Evolutionary conservation across 495 filamentous ascomycete genomes (phyloP).

Genomic region (Podospora comata): DNA sequence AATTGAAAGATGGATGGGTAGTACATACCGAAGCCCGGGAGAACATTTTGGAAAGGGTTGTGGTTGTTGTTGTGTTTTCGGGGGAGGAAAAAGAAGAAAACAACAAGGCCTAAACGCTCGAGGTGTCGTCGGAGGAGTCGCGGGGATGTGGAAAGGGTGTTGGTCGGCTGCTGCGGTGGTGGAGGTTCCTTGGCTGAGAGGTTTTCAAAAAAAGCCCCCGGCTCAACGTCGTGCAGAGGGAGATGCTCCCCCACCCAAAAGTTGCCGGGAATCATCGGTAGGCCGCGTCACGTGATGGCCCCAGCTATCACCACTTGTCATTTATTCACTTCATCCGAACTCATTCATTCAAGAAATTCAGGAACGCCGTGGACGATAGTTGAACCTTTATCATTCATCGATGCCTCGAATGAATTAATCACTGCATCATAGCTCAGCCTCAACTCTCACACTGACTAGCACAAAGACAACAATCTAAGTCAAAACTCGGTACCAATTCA

Average conservation of each 20-base stretch:
- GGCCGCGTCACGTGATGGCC: neutral
- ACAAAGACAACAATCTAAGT: neutral
- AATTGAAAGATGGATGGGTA: slow-evolving; percentile 16
- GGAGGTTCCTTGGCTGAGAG: slow-evolving; percentile 37
- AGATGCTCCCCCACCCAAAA: neutral
- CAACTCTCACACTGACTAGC: neutral
- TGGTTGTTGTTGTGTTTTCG: slow-evolving; percentile 18
- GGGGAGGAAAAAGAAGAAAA: slow-evolving; percentile 33
- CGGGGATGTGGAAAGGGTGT: slow-evolving; percentile 19
- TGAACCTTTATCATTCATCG: neutral
- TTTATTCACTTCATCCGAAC: neutral
- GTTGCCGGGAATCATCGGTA: neutral
- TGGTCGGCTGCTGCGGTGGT: slow-evolving; percentile 28
- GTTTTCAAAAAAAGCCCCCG: slow-evolving; percentile 35
- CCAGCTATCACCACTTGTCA: neutral
- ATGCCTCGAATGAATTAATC: neutral
- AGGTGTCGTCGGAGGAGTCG: neutral
- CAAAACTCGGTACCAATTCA: neutral
- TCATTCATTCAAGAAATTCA: neutral
- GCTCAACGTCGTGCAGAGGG: slow-evolving; percentile 16
- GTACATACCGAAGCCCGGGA: slow-evolving; percentile 62
- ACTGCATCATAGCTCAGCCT: slow-evolving; percentile 15
- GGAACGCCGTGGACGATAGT: slow-evolving; percentile 3
- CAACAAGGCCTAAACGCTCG: slow-evolving; percentile 24
- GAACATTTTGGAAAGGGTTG: slow-evolving; percentile 54